Evolutionary conservation across 2,329 filamentous ascomycete species (phyloP).

Genomic region (Aspergillus neoniger): DNA sequence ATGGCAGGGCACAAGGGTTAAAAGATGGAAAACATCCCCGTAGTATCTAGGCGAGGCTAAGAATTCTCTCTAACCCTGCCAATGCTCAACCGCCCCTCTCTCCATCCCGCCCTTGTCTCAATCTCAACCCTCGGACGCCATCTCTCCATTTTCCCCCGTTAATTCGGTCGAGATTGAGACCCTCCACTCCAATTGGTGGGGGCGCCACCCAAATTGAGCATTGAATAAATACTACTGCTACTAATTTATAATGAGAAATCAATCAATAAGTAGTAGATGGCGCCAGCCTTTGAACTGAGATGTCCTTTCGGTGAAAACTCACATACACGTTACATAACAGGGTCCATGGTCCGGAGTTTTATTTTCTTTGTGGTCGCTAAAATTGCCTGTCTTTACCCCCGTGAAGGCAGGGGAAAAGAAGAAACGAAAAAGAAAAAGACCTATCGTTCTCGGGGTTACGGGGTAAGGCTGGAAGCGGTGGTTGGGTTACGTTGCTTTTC

Average conservation of each 20-base stretch:
- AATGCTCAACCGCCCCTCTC: neutral
- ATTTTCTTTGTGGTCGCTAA: neutral
- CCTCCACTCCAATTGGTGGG: neutral
- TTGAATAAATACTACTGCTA: no score
- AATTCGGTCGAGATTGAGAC: constrained; percentile 1
- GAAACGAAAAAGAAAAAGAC: neutral
- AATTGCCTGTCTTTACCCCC: neutral
- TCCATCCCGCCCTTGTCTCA: constrained; percentile 10
- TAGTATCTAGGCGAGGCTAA: no score
- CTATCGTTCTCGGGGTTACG: neutral
- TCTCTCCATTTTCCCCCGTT: neutral
- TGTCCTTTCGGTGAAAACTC: neutral
- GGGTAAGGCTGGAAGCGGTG: no score
- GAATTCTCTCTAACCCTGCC: neutral
- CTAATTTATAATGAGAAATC: no score
- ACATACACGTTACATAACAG: neutral
- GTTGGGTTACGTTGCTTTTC: neutral
- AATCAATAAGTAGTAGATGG: neutral
- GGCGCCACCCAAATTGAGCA: neutral
- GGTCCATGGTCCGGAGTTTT: neutral
- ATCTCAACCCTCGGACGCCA: neutral
- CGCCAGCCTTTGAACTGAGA: neutral
- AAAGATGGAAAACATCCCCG: neutral
- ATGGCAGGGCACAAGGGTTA: neutral
- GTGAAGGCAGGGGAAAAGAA: neutral